Percentiles rank a stretch among this genome's conserved stretches.
Evolutionary conservation across 176 grass and related monocot genomes (phyloP).

Genomic region (Phoenix dactylifera): DNA sequence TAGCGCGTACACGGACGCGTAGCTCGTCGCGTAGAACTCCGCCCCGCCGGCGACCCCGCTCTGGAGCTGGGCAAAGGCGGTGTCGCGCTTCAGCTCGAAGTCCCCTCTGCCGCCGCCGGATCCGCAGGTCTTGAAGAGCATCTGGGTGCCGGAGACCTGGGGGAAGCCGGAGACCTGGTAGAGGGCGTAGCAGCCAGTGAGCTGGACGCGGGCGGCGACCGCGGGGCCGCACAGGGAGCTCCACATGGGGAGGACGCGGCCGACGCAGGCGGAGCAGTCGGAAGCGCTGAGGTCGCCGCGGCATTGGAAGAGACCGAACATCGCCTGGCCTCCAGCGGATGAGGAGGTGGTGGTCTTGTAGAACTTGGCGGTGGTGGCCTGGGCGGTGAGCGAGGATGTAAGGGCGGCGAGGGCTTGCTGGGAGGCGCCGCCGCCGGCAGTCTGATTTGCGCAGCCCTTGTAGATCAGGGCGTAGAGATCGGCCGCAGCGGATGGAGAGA

Average conservation of each 20-base stretch:
- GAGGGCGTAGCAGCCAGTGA: slow-evolving; percentile 74
- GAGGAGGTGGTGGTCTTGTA: slow-evolving; percentile 57
- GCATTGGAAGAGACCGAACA: slow-evolving; percentile 94
- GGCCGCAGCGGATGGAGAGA: slow-evolving; percentile 17
- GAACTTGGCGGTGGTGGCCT: slow-evolving; percentile 63
- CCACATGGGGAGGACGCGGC: slow-evolving; percentile 65
- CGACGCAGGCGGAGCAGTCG: slow-evolving; percentile 73
- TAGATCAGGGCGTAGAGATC: slow-evolving; percentile 70
- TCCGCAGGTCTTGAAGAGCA: slow-evolving; percentile 92
- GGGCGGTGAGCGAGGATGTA: slow-evolving; percentile 41
- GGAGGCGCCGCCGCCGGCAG: slow-evolving; percentile 21
- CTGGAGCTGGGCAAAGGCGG: slow-evolving; percentile 70
- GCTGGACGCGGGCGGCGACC: slow-evolving; percentile 75
- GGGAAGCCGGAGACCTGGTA: slow-evolving; percentile 86
- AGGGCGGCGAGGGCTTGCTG: slow-evolving; percentile 32
- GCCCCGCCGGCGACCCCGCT: slow-evolving; percentile 26
- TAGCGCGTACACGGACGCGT: slow-evolving; percentile 71
- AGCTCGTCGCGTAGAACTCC: slow-evolving; percentile 73
- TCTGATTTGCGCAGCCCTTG: slow-evolving; percentile 96
- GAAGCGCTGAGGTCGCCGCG: slow-evolving; percentile 63
- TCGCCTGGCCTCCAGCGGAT: slow-evolving; percentile 12
- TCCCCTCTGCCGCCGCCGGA: slow-evolving; percentile 31
- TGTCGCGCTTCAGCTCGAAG: slow-evolving; percentile 73
- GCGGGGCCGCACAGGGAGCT: slow-evolving; percentile 41
- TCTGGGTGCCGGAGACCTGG: slow-evolving; percentile 80